Conservation (phyloP, 2,329 filamentous ascomycete species). For the Xylaria sp. region DNA sequence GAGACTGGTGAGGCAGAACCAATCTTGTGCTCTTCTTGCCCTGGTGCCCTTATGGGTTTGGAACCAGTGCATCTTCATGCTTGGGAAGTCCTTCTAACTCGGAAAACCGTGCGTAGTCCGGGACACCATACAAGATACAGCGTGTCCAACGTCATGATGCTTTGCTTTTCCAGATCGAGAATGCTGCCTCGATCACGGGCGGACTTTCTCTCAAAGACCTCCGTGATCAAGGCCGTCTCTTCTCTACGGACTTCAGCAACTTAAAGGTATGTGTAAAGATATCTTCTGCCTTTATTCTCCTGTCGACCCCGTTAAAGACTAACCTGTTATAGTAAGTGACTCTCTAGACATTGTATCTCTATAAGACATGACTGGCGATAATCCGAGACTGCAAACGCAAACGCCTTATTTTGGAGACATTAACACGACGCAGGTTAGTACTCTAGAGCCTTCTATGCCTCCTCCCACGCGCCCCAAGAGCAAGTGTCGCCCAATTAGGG, state of each 20-base stretch:
- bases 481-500: background rate
- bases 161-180: conserved; percentile 54
- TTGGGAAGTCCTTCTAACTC: background rate
- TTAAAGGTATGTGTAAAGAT: conserved; percentile 44
- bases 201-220: conserved; percentile 50
- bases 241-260: conserved; percentile 56
- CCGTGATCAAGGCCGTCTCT: conserved; percentile 53
- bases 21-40: background rate
- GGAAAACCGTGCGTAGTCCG: conserved; percentile 41
- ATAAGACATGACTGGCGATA: background rate
- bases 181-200: conserved; percentile 47
- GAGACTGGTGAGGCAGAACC: conserved; percentile 22
- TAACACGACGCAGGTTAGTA: background rate
- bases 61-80: background rate
- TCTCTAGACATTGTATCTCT: background rate
- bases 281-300: background rate
- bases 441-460: background rate
- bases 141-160: conserved; percentile 50
- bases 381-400: background rate
- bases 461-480: background rate
- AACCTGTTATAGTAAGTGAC: conserved; percentile 15
- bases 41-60: background rate
- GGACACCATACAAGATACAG: conserved; percentile 54
- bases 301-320: background rate
- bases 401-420: background rate